These are phyloP conservation scores for Talaromyces sp. DNA, from an alignment of 2,329 filamentous ascomycete genomes.

Conservation along the genomic window DNA sequence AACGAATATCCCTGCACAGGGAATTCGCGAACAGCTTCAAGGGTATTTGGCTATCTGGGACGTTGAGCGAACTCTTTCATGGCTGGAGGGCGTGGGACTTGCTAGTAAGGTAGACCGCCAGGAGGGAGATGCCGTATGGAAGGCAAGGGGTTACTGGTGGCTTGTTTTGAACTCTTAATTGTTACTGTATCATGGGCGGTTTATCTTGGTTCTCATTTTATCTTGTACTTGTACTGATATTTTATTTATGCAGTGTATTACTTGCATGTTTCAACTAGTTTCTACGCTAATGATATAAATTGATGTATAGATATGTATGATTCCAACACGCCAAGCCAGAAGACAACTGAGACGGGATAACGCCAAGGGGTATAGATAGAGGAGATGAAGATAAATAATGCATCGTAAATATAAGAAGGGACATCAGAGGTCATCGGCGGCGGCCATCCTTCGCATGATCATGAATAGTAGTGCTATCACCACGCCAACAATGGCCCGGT, in stretches of 20 bases:
- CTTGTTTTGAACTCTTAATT: slow-evolving; percentile 22
- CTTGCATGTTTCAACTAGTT: background rate
- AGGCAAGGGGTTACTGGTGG: slow-evolving; percentile 38
- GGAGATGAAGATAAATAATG: background rate
- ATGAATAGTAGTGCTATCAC: slow-evolving; percentile 66
- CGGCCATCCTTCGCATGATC: slow-evolving; percentile 50
- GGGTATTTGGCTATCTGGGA: slow-evolving; percentile 41
- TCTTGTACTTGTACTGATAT: background rate
- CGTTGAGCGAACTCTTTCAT: slow-evolving; percentile 35
- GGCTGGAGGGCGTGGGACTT: slow-evolving; percentile 31
- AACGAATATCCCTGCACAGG: slow-evolving; percentile 33
- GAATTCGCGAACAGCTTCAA: slow-evolving; percentile 34
- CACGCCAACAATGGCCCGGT: slow-evolving; percentile 72
- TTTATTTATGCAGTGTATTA: background rate
- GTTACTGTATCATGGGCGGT: background rate
- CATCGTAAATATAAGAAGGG: background rate
- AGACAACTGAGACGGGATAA: background rate
- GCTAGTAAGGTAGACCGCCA: slow-evolving; percentile 16
- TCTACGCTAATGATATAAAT: background rate
- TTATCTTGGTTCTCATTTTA: background rate
- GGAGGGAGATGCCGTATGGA: slow-evolving; percentile 26
- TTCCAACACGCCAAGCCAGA: background rate
- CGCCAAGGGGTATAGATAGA: background rate
- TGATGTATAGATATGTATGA: background rate
- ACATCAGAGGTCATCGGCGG: slow-evolving; percentile 12